Percentiles rank a stretch among this genome's conserved stretches.
These are phyloP conservation scores for Cylindrotheca closterium DNA, from an alignment of 108 stramenopile species.

Conservation along the genomic window DNA sequence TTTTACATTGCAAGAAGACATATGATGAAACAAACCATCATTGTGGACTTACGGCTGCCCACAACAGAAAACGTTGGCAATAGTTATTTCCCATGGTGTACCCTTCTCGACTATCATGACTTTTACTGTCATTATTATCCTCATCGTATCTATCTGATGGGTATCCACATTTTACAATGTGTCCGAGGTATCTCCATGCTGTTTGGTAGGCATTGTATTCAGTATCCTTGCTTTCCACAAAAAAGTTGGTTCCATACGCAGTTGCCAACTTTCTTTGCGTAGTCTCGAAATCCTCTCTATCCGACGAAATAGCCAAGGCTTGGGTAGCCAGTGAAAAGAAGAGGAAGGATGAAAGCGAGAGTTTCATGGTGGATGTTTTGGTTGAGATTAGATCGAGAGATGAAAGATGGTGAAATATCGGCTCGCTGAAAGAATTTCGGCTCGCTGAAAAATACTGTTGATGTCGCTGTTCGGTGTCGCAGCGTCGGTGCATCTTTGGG, in stretches of 20 bases:
- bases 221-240: slow-evolving; percentile 20
- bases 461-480: too few relatives aligned
- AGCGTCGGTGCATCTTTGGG: too few relatives aligned
- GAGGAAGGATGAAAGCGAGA: too few relatives aligned
- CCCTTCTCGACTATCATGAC: neutral
- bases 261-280: neutral
- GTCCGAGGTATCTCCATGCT: slow-evolving; percentile 67
- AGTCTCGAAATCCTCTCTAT: too few relatives aligned
- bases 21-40: neutral
- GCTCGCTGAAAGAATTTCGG: too few relatives aligned
- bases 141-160: slow-evolving; percentile 27
- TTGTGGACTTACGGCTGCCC: slow-evolving; percentile 54
- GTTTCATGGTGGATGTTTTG: too few relatives aligned
- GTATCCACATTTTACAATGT: slow-evolving; percentile 56
- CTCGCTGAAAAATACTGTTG: too few relatives aligned
- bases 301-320: too few relatives aligned
- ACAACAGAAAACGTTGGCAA: slow-evolving; percentile 59
- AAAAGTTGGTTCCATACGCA: slow-evolving; percentile 30
- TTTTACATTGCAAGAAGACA: neutral
- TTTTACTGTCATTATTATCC: slow-evolving; percentile 18
- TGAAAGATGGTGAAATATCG: too few relatives aligned
- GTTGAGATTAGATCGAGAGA: too few relatives aligned
- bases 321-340: too few relatives aligned
- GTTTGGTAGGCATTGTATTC: slow-evolving; percentile 60
- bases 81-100: slow-evolving; percentile 29